A percentile compares a stretch with the other conserved stretches of the same genome.
Evolutionary conservation across 2,329 filamentous ascomycete genomes (phyloP).

Genomic region (Exophiala aquamarina): DNA sequence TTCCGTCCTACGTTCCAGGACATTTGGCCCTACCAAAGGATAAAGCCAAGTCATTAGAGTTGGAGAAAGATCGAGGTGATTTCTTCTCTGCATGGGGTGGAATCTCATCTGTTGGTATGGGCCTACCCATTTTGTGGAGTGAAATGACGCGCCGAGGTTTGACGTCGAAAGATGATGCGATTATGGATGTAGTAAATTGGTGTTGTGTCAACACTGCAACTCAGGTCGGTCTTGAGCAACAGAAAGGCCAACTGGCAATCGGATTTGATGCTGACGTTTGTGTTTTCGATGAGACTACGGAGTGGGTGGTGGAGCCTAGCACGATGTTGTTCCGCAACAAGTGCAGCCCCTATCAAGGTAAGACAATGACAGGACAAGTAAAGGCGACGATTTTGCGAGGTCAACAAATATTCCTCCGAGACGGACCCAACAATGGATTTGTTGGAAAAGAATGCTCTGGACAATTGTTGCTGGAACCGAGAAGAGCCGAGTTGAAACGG

Average conservation of each 20-base stretch:
- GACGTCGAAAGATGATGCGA: slow-evolving; percentile 45
- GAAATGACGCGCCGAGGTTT: slow-evolving; percentile 64
- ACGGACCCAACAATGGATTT: slow-evolving; percentile 49
- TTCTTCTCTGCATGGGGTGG: slow-evolving; percentile 98
- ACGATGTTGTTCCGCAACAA: slow-evolving; percentile 96
- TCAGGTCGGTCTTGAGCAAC: slow-evolving; percentile 80
- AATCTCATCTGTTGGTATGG: slow-evolving; percentile 89
- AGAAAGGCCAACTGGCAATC: slow-evolving; percentile 76
- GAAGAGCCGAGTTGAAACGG: slow-evolving; percentile 24
- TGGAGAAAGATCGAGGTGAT: slow-evolving; percentile 61
- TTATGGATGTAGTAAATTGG: slow-evolving; percentile 80
- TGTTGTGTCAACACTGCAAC: slow-evolving; percentile 83
- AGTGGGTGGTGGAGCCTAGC: slow-evolving; percentile 70
- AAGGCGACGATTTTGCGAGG: slow-evolving; percentile 84
- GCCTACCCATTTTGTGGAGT: slow-evolving; percentile 86
- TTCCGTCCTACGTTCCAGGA: slow-evolving; percentile 68
- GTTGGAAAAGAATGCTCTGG: slow-evolving; percentile 36
- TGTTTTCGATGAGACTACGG: slow-evolving; percentile 82
- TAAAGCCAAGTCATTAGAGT: slow-evolving; percentile 25
- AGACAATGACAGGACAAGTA: slow-evolving; percentile 73
- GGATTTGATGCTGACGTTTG: slow-evolving; percentile 90
- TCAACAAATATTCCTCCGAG: slow-evolving; percentile 68
- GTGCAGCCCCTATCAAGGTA: slow-evolving; percentile 86
- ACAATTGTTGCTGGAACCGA: slow-evolving; percentile 40
- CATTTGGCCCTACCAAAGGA: slow-evolving; percentile 34